A percentile compares a stretch with the other conserved stretches of the same genome.
Evolutionary conservation across 2,329 filamentous ascomycete species (phyloP).

Genomic region (Geosmithia morbida): DNA sequence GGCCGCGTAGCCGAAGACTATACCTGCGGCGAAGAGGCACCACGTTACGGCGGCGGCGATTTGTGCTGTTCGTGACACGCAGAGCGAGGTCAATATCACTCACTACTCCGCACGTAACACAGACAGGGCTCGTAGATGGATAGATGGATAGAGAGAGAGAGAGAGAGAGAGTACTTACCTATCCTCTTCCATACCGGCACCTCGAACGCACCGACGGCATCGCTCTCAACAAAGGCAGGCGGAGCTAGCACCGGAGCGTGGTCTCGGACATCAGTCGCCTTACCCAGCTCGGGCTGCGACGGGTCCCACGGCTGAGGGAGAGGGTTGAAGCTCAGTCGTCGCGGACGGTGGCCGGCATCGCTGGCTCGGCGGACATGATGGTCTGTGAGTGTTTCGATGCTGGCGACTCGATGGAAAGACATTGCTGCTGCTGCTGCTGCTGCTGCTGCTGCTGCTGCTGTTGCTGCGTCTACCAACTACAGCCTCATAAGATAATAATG

Average conservation of each 20-base stretch:
- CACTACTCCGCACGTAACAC: background rate
- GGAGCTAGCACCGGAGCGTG: background rate
- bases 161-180: constrained; percentile 19
- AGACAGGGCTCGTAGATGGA: background rate
- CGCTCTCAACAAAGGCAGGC: background rate
- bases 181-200: constrained; percentile 39
- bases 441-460: background rate
- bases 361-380: constrained; percentile 21
- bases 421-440: constrained; percentile 16
- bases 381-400: constrained; percentile 36
- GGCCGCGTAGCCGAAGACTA: constrained; percentile 75
- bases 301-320: constrained; percentile 37
- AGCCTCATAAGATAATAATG: too few relatives aligned
- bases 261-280: constrained; percentile 2
- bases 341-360: constrained; percentile 29
- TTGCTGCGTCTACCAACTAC: too few relatives aligned
- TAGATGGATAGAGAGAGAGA: background rate
- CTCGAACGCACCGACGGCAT: constrained; percentile 35
- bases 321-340: constrained; percentile 39
- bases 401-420: constrained; percentile 37
- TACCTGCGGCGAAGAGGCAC: constrained; percentile 63
- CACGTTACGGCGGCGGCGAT: constrained; percentile 13
- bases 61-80: constrained; percentile 9
- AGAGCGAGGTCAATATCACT: background rate
- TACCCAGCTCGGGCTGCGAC: constrained; percentile 6